A percentile compares a stretch with the other conserved stretches of the same genome.
phyloP scores from a whole-genome alignment of 345 rosid genomes.

The Alliaria petiolata region DNA sequence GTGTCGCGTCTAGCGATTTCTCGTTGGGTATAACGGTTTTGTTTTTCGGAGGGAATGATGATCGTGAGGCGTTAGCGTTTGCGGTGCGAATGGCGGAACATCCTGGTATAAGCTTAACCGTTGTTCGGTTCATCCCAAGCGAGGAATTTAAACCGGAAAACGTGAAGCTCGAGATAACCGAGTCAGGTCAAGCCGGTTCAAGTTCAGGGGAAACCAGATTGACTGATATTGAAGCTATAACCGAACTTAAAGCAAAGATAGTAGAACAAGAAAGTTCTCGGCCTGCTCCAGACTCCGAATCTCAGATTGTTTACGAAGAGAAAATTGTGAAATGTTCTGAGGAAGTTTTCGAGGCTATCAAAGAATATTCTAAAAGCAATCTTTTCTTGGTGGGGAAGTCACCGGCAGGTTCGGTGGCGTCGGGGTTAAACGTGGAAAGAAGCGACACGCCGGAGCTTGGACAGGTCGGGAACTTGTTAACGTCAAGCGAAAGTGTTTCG shows the following conservation, averaged over 20 bases:
- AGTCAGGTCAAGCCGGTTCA: neutral
- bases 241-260: constrained; percentile 30
- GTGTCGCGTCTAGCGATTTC: constrained; percentile 64
- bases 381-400: constrained; percentile 56
- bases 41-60: constrained; percentile 85
- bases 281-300: neutral
- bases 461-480: constrained; percentile 31
- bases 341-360: constrained; percentile 34
- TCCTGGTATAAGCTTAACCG: constrained; percentile 58
- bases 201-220: constrained; percentile 19
- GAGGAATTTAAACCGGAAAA: constrained; percentile 37
- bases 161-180: constrained; percentile 31
- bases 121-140: constrained; percentile 44
- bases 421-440: constrained; percentile 26
- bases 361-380: constrained; percentile 34
- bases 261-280: constrained; percentile 24
- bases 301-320: constrained; percentile 42
- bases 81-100: constrained; percentile 79
- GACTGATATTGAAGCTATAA: constrained; percentile 34
- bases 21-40: constrained; percentile 49
- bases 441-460: constrained; percentile 33
- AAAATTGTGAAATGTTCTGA: constrained; percentile 32
- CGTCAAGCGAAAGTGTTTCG: constrained; percentile 40
- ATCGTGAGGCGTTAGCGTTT: constrained; percentile 77
- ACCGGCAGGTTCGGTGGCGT: constrained; percentile 42